Evolutionary conservation across 495 filamentous ascomycete genomes (phyloP).

Genomic region (Daldinia caldariorum): DNA sequence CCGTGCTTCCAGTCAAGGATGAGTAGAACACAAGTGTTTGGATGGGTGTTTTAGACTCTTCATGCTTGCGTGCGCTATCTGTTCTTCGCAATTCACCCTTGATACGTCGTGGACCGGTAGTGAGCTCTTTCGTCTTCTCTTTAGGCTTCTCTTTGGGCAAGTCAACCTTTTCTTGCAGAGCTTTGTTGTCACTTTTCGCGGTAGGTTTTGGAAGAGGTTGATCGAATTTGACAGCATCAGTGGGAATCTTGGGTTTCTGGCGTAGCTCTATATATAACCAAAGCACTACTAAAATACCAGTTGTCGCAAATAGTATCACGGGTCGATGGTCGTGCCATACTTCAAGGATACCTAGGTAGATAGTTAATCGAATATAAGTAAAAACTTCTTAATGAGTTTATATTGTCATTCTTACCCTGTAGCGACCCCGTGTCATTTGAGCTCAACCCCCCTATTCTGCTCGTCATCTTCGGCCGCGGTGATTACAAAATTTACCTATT

Average conservation of each 20-base stretch:
- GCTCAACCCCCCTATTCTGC: conserved; percentile 17
- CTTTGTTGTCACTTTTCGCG: conserved; percentile 25
- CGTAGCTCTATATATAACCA: conserved; percentile 52
- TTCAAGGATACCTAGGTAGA: conserved; percentile 56
- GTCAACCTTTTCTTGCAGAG: conserved; percentile 24
- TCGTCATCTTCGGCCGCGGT: conserved; percentile 24
- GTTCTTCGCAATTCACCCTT: conserved; percentile 56
- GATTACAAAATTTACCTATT: conserved; percentile 16
- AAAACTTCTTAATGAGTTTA: not conserved
- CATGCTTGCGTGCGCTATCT: conserved; percentile 31
- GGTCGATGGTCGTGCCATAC: conserved; percentile 66
- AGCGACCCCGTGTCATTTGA: conserved; percentile 9
- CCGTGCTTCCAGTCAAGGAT: conserved; percentile 82
- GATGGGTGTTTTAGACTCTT: conserved; percentile 53
- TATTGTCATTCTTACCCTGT: conserved; percentile 5
- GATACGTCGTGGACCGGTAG: conserved; percentile 58
- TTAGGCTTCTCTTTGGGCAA: conserved; percentile 37
- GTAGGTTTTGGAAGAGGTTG: conserved; percentile 31
- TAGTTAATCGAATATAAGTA: conserved; percentile 20
- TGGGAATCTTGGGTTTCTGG: conserved; percentile 4
- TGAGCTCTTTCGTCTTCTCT: conserved; percentile 36
- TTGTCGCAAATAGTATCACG: conserved; percentile 58
- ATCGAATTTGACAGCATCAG: conserved; percentile 38
- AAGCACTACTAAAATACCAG: conserved; percentile 50
- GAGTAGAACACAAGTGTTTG: conserved; percentile 89